Percentiles rank a stretch among this genome's conserved stretches.
Evolutionary conservation across 495 filamentous ascomycete genomes (phyloP).

Genomic region (Tuber magnatum): DNA sequence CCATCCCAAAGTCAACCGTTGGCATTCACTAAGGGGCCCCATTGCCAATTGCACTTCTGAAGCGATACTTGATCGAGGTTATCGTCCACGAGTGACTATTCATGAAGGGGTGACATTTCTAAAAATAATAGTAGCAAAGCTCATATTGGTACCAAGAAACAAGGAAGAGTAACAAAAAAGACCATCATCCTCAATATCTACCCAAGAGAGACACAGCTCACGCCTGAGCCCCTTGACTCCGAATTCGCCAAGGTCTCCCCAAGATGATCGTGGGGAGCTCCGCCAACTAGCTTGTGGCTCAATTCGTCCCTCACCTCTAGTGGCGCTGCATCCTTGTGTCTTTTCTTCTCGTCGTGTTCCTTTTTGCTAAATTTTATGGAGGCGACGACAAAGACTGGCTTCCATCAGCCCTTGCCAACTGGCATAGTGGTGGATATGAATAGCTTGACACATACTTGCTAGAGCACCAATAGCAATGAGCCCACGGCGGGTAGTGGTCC

Average conservation of each 20-base stretch:
- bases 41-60: neutral
- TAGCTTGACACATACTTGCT: constrained; percentile 36
- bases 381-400: constrained; percentile 26
- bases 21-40: neutral
- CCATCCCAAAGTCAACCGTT: neutral
- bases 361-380: constrained; percentile 30
- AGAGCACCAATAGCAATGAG: constrained; percentile 61
- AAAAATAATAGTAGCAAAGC: neutral
- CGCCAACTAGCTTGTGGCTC: neutral
- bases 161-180: neutral
- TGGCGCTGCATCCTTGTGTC: constrained; percentile 15
- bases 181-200: constrained; percentile 4
- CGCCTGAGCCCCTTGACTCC: neutral
- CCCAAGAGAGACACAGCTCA: constrained; percentile 26
- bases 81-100: neutral
- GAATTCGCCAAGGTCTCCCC: constrained; percentile 6
- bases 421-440: constrained; percentile 40
- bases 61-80: neutral
- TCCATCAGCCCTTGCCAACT: neutral
- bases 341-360: constrained; percentile 18
- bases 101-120: neutral
- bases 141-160: neutral
- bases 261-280: constrained; percentile 2
- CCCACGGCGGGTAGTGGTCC: constrained; percentile 81
- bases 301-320: constrained; percentile 8